Percentiles rank a stretch among this genome's conserved stretches.
These are phyloP conservation scores for Neopestalotiopsis rosae DNA, from an alignment of 2,329 filamentous ascomycete species.

Conservation along the genomic window DNA sequence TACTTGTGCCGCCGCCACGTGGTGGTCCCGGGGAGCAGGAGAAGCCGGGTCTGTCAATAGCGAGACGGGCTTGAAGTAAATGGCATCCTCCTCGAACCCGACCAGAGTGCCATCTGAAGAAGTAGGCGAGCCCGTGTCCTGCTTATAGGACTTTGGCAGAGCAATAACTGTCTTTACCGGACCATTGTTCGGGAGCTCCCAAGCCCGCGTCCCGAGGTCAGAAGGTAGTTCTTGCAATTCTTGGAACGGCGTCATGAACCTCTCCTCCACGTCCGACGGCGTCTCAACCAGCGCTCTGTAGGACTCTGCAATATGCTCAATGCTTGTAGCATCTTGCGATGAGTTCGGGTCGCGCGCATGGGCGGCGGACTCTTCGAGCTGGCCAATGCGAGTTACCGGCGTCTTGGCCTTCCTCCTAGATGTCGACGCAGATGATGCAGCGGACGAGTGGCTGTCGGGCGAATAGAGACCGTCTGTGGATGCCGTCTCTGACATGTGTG, in stretches of 20 bases:
- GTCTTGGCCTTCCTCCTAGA: conserved; percentile 56
- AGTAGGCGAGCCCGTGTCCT: conserved; percentile 36
- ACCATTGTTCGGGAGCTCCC: background rate
- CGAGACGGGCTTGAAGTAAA: conserved; percentile 52
- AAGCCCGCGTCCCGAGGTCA: background rate
- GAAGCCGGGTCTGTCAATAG: conserved; percentile 42
- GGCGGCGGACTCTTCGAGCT: conserved; percentile 44
- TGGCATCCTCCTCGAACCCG: conserved; percentile 50
- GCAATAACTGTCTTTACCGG: conserved; percentile 23
- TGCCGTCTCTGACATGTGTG: conserved; percentile 24
- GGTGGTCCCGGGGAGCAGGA: conserved; percentile 27
- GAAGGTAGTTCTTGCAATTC: conserved; percentile 8
- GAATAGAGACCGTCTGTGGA: conserved; percentile 21
- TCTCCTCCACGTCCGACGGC: conserved; percentile 38
- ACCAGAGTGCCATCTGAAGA: conserved; percentile 42
- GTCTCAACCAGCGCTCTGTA: conserved; percentile 53
- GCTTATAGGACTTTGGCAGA: conserved; percentile 21
- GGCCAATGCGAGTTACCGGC: conserved; percentile 54
- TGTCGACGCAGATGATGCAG: conserved; percentile 23
- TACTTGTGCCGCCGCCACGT: conserved; percentile 7
- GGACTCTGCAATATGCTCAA: conserved; percentile 56
- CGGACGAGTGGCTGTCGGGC: conserved; percentile 28
- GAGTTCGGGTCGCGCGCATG: background rate
- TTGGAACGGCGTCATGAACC: conserved; percentile 2
- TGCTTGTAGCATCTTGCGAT: conserved; percentile 37